Percentiles rank a stretch among this genome's conserved stretches.
Evolutionary conservation across 1,284 basidiomycete species (phyloP).

Genomic region (Thecaphora thlaspeos): DNA sequence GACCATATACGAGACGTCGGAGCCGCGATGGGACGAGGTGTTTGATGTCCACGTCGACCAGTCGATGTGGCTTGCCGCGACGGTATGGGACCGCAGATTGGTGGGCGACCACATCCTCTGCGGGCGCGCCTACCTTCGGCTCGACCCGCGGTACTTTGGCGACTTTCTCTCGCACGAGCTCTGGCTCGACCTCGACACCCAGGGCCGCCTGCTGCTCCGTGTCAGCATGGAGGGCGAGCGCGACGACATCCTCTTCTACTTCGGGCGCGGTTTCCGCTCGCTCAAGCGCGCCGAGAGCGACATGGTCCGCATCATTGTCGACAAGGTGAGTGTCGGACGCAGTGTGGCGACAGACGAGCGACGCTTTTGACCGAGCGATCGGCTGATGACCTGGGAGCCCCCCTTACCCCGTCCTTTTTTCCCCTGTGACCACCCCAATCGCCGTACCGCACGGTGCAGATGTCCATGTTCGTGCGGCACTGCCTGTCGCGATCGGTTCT

Average conservation of each 20-base stretch:
- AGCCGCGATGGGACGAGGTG: conserved; percentile 94
- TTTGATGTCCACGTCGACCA: conserved; percentile 82
- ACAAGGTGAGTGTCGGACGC: conserved; percentile 68
- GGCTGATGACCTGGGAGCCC: no score
- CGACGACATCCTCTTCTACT: conserved; percentile 96
- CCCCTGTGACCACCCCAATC: background rate
- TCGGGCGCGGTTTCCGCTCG: conserved; percentile 90
- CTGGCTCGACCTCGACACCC: conserved; percentile 86
- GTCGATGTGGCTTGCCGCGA: conserved; percentile 93
- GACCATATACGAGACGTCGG: conserved; percentile 86
- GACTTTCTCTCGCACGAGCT: conserved; percentile 88
- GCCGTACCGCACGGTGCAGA: conserved; percentile 63
- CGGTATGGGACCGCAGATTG: conserved; percentile 82
- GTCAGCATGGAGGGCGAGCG: conserved; percentile 98
- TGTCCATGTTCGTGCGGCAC: conserved; percentile 89
- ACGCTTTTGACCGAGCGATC: conserved; percentile 3
- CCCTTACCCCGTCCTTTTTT: no score
- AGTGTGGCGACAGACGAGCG: no score
- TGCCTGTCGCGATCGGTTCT: conserved; percentile 77
- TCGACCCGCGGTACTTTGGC: conserved; percentile 83
- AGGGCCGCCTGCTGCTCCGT: conserved; percentile 79
- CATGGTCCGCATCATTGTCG: conserved; percentile 94
- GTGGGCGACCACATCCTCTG: conserved; percentile 71
- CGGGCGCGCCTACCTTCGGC: conserved; percentile 84
- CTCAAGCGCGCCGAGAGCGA: conserved; percentile 91